Base-by-base conservation (phyloP, 345 rosid species). In the Gossypium rotundifolium region DNA sequence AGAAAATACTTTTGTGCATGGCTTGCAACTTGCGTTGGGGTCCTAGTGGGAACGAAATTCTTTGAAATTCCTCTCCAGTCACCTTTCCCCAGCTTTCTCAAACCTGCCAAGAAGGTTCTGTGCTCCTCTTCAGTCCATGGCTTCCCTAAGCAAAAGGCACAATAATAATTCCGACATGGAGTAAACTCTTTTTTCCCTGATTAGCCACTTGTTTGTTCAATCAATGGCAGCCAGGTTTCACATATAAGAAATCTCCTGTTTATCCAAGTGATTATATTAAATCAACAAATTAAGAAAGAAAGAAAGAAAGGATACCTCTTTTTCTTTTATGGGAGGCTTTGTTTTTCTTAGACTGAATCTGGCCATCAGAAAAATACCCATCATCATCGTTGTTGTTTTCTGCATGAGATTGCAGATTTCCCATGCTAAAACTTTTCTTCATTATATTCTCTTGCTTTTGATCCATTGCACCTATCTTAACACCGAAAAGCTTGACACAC, bases 321-420 rank as follows among this genome's bases (percentile, higher is more conserved):
- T 54, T 87, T 66, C 77, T 87, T 10, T 79, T 79, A 17, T 51
- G 77, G 27, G 77, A 11, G 11, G 61, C 29, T 57, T 22, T 57
- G 23, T 20, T 0, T 22, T 11, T 57, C 6, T 57, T 57, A 3
- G 61, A 22, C 22, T 57, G 29, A 22, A 57, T 69, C 72, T 74
- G 82, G 12, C 89, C 89, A 42, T 88, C 90, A 11, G 95, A 90
- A 0, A 73, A 74, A 75, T 84, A 88, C 4, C 84, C 90, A 18
- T 62, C 18, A 22, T 62, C 18, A 18, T 58, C 84, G 2, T 17
- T 67, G 11, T 75, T 66, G 62, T 22, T 58, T 20, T 79, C 85
- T n/a, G 40, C 65, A 3, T 42, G 52, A 17, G 81, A 64, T 13
- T 33, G 82, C 9, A 90, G 75, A 71, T 78, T 81, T 20, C 83